phyloP scores from a whole-genome alignment of 306 rosid genomes.

The Herpetospermum pedunculosum region DNA sequence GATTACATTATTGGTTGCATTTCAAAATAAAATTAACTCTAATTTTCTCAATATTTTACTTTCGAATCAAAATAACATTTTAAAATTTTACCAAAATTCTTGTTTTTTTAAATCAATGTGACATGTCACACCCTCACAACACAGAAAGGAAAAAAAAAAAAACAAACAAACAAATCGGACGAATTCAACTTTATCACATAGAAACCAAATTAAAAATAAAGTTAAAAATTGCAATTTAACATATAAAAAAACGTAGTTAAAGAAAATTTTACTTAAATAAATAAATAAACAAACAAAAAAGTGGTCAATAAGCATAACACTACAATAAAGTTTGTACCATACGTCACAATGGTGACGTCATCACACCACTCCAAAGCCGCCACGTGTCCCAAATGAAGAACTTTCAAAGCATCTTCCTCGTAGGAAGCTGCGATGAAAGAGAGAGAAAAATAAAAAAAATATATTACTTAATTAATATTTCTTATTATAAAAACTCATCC shows the following conservation, averaged over 20 bases:
- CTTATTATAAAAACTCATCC: background rate
- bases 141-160: background rate
- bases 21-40: too few species aligned
- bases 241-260: background rate
- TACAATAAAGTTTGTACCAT: background rate
- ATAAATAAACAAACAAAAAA: background rate
- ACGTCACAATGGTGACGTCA: conserved; percentile 27
- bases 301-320: background rate
- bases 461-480: background rate
- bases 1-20: too few species aligned
- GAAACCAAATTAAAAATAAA: background rate
- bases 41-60: too few species aligned
- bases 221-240: background rate
- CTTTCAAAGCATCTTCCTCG: conserved; percentile 18
- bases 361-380: background rate
- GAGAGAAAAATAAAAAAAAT: background rate
- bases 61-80: too few species aligned
- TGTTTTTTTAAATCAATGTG: too few species aligned
- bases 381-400: conserved; percentile 22
- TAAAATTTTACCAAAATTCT: too few species aligned
- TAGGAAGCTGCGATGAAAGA: conserved; percentile 33
- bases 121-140: too few species aligned
- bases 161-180: background rate
- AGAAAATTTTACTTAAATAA: background rate
- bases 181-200: background rate